A percentile compares a stretch with the other conserved stretches of the same genome.
phyloP scores from a whole-genome alignment of 2,329 filamentous ascomycete genomes.

The Pleoardoris graminearum region DNA sequence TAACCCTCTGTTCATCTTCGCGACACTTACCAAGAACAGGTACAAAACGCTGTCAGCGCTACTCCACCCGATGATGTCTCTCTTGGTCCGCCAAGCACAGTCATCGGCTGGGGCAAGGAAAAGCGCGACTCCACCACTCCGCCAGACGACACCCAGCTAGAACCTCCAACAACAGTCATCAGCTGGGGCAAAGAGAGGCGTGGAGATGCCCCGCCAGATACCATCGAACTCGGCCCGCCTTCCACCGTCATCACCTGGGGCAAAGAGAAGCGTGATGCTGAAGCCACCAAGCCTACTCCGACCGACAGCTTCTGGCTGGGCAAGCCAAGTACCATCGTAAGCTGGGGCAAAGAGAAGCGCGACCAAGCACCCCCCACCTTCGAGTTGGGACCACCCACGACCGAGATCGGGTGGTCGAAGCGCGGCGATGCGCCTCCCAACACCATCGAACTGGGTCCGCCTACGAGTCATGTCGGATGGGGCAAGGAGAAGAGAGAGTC shows the following conservation, averaged over 20 bases:
- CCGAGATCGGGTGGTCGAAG: slow-evolving; percentile 27
- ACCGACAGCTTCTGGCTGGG: slow-evolving; percentile 13
- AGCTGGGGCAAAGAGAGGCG: slow-evolving; percentile 25
- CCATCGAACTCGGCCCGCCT: slow-evolving; percentile 20
- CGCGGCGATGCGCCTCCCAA: slow-evolving; percentile 10
- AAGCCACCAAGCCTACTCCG: slow-evolving; percentile 4
- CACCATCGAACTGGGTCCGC: slow-evolving; percentile 19
- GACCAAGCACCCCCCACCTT: slow-evolving; percentile 5
- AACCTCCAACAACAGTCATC: slow-evolving; percentile 18
- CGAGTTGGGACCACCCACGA: slow-evolving; percentile 20
- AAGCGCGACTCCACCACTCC: slow-evolving; percentile 1
- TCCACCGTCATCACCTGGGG: slow-evolving; percentile 23
- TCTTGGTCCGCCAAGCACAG: slow-evolving; percentile 23
- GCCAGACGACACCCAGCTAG: slow-evolving; percentile 18
- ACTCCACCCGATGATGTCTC: slow-evolving; percentile 16
- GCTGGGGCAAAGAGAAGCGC: slow-evolving; percentile 14
- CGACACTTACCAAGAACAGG: slow-evolving; percentile 6
- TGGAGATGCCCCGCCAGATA: slow-evolving; percentile 7
- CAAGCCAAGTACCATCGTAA: slow-evolving; percentile 13
- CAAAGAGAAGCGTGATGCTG: slow-evolving; percentile 3
- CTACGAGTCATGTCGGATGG: slow-evolving; percentile 24
- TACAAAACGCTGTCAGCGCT: slow-evolving; percentile 7
- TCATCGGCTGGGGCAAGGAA: slow-evolving; percentile 28
- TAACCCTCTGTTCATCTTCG: neutral
- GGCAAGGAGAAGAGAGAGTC: slow-evolving; percentile 17